These are phyloP conservation scores for Candida sp. DNA, from an alignment of 1,139 yeast genomes.

Conservation along the genomic window DNA sequence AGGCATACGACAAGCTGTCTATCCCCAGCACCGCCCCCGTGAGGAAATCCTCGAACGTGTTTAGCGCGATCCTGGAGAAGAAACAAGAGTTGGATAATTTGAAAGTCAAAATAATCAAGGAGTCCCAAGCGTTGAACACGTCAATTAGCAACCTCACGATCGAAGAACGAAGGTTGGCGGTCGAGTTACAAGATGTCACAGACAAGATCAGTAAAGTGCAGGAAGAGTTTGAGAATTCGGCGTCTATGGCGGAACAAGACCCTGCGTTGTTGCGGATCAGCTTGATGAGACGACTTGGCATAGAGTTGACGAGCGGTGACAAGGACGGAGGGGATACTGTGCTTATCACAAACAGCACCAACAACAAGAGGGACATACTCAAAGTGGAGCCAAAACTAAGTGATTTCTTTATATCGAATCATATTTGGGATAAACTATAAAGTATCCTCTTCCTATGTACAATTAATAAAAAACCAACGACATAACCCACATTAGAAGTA, in stretches of 20 bases:
- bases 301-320: constrained; percentile 36
- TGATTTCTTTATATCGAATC: constrained; percentile 67
- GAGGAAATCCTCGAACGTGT: neutral
- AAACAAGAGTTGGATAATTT: constrained; percentile 47
- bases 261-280: constrained; percentile 44
- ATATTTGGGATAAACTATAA: constrained; percentile 64
- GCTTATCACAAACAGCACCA: constrained; percentile 53
- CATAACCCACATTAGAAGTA: constrained; percentile 56
- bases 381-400: constrained; percentile 63
- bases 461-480: neutral
- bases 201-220: constrained; percentile 24
- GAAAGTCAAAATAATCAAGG: constrained; percentile 59
- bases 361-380: constrained; percentile 54
- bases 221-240: constrained; percentile 21
- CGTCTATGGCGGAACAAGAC: constrained; percentile 29
- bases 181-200: constrained; percentile 25
- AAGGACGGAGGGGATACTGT: constrained; percentile 27
- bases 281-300: constrained; percentile 48
- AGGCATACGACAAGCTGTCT: constrained; percentile 16
- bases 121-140: constrained; percentile 59
- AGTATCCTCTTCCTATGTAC: neutral
- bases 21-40: constrained; percentile 1
- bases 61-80: constrained; percentile 19
- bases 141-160: constrained; percentile 51
- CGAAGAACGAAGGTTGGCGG: constrained; percentile 42